These are phyloP conservation scores for Aspergillus leporis DNA, from an alignment of 495 filamentous ascomycete species.

Conservation along the genomic window DNA sequence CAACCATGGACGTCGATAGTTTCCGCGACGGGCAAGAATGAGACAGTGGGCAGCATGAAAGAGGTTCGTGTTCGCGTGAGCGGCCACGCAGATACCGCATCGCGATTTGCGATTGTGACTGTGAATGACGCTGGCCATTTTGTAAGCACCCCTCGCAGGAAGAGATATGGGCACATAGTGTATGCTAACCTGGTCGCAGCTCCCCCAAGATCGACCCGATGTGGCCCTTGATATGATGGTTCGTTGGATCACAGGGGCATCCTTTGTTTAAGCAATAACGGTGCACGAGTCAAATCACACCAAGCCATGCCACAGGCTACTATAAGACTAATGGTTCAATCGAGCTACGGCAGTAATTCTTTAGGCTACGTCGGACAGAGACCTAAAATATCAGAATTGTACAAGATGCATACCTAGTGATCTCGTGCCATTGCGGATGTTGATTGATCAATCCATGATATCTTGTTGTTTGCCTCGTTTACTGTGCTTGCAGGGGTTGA, in stretches of 20 bases:
- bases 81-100: background rate
- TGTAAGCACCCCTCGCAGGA: constrained; percentile 15
- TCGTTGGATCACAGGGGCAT: constrained; percentile 33
- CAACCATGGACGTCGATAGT: constrained; percentile 35
- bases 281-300: no score
- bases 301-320: no score
- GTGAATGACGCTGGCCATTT: constrained; percentile 30
- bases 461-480: no score
- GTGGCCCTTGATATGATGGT: constrained; percentile 35
- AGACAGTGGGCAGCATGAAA: constrained; percentile 24
- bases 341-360: no score
- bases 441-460: no score
- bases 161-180: background rate
- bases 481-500: no score
- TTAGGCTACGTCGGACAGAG: no score
- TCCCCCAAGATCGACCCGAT: constrained; percentile 39
- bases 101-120: constrained; percentile 32
- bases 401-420: no score
- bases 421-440: no score
- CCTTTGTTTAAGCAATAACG: constrained; percentile 17
- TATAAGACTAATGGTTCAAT: no score
- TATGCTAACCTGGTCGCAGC: constrained; percentile 17
- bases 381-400: no score
- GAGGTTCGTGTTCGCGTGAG: constrained; percentile 18
- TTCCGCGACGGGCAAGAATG: constrained; percentile 8